These are phyloP conservation scores for Cordyceps farinosa DNA, from an alignment of 2,329 filamentous ascomycete species.

Conservation along the genomic window DNA sequence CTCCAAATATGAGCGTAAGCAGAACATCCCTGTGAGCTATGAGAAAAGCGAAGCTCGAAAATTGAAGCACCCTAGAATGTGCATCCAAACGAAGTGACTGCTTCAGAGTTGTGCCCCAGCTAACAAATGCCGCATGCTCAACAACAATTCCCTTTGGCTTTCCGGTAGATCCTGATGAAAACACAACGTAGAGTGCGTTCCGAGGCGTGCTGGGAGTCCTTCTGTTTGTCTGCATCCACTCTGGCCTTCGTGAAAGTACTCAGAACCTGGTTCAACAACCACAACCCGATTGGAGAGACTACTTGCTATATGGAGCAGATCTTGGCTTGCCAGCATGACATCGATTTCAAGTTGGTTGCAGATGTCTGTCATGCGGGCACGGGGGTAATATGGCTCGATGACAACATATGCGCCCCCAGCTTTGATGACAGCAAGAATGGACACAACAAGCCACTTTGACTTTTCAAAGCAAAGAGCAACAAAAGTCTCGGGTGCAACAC, in stretches of 20 bases:
- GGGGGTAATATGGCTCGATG: background rate
- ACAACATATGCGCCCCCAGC: constrained; percentile 23
- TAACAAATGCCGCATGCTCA: constrained; percentile 20
- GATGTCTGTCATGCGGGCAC: background rate
- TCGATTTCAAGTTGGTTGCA: background rate
- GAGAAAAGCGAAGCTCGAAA: constrained; percentile 16
- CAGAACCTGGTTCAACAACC: background rate
- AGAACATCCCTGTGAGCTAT: constrained; percentile 10
- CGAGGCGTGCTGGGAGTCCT: background rate
- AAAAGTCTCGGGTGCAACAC: constrained; percentile 27
- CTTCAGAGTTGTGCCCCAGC: background rate
- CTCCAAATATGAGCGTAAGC: constrained; percentile 11
- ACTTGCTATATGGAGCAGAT: background rate
- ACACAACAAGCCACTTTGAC: constrained; percentile 25
- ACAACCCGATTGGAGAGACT: background rate
- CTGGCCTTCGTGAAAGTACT: background rate
- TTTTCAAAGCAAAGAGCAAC: constrained; percentile 27
- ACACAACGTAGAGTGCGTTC: constrained; percentile 37
- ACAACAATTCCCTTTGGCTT: constrained; percentile 48
- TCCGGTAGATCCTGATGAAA: constrained; percentile 53
- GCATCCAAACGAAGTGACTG: background rate
- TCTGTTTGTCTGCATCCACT: background rate
- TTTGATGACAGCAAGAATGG: constrained; percentile 25
- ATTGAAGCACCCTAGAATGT: constrained; percentile 14
- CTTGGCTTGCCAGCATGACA: background rate